phyloP scores from a whole-genome alignment of 2,329 filamentous ascomycete genomes.

The Xylariaceae sp. region DNA sequence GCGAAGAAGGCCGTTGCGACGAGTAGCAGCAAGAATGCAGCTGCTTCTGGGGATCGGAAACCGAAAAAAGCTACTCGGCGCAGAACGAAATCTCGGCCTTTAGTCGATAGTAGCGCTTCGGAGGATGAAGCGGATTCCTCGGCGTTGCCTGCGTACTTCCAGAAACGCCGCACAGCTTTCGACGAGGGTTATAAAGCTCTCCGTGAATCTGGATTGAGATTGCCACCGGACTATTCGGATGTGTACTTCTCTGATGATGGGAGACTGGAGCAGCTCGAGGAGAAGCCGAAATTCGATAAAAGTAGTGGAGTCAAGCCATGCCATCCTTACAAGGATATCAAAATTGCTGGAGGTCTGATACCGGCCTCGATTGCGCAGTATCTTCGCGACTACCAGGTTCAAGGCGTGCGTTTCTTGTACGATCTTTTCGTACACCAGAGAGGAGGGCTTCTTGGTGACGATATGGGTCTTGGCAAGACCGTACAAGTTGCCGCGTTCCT shows the following conservation, averaged over 20 bases:
- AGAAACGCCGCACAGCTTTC: conserved; percentile 62
- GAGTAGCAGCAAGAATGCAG: conserved; percentile 22
- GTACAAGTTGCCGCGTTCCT: conserved; percentile 93
- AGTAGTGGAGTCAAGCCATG: conserved; percentile 56
- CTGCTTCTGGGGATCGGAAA: conserved; percentile 10
- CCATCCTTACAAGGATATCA: conserved; percentile 68
- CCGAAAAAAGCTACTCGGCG: conserved; percentile 11
- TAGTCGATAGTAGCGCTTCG: conserved; percentile 33
- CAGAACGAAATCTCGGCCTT: conserved; percentile 13
- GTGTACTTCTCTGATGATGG: conserved; percentile 73
- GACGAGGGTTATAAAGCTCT: conserved; percentile 56
- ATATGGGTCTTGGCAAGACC: conserved; percentile 97
- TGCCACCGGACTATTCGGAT: conserved; percentile 72
- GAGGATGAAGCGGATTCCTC: conserved; percentile 41
- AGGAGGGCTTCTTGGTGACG: conserved; percentile 86
- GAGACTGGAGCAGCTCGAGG: conserved; percentile 53
- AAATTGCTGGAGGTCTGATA: conserved; percentile 72
- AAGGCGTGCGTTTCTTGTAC: conserved; percentile 80
- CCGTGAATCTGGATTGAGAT: conserved; percentile 62
- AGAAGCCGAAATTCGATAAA: conserved; percentile 63
- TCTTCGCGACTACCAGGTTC: conserved; percentile 84
- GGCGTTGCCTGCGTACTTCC: conserved; percentile 68
- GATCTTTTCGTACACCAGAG: conserved; percentile 85
- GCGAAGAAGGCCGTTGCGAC: conserved; percentile 11
- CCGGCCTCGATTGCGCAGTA: conserved; percentile 88